Conservation (phyloP, 768 basidiomycete genomes). For the Boletus rubropictus region DNA sequence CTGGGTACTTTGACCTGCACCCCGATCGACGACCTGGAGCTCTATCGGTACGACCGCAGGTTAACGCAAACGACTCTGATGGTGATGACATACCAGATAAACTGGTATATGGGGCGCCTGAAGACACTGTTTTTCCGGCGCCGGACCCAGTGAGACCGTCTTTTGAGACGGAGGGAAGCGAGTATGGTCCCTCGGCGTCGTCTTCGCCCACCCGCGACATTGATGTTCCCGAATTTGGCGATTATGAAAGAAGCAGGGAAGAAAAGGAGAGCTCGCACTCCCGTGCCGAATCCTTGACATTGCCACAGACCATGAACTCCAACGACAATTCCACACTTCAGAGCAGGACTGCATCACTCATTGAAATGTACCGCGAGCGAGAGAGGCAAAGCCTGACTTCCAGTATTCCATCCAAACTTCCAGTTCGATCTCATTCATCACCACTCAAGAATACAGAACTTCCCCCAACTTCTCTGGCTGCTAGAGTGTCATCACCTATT, state of each 20-base stretch:
- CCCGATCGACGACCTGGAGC: slow-evolving; percentile 55
- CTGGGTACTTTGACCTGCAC: slow-evolving; percentile 76
- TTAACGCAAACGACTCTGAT: slow-evolving; percentile 31
- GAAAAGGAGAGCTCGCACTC: slow-evolving; percentile 24
- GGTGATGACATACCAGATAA: slow-evolving; percentile 33
- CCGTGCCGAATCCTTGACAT: slow-evolving; percentile 26
- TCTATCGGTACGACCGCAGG: slow-evolving; percentile 23
- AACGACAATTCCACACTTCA: slow-evolving; percentile 25
- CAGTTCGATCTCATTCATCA: slow-evolving; percentile 27
- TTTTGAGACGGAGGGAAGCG: slow-evolving; percentile 30
- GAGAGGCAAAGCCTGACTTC: slow-evolving; percentile 40
- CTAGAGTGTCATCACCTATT: slow-evolving; percentile 13
- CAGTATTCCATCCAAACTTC: slow-evolving; percentile 29
- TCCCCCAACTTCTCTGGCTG: not conserved
- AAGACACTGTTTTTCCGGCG: slow-evolving; percentile 12
- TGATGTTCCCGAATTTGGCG: slow-evolving; percentile 27
- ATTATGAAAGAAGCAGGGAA: slow-evolving; percentile 18
- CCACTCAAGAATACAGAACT: slow-evolving; percentile 8
- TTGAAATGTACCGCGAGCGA: slow-evolving; percentile 79
- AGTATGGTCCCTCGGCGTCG: slow-evolving; percentile 30
- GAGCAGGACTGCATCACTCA: slow-evolving; percentile 71
- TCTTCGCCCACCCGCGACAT: slow-evolving; percentile 26
- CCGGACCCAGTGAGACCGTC: slow-evolving; percentile 28
- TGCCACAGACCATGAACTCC: slow-evolving; percentile 15
- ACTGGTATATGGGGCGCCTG: slow-evolving; percentile 29